phyloP scores from a whole-genome alignment of 768 basidiomycete species.

The Boletus tylopilopsis region DNA sequence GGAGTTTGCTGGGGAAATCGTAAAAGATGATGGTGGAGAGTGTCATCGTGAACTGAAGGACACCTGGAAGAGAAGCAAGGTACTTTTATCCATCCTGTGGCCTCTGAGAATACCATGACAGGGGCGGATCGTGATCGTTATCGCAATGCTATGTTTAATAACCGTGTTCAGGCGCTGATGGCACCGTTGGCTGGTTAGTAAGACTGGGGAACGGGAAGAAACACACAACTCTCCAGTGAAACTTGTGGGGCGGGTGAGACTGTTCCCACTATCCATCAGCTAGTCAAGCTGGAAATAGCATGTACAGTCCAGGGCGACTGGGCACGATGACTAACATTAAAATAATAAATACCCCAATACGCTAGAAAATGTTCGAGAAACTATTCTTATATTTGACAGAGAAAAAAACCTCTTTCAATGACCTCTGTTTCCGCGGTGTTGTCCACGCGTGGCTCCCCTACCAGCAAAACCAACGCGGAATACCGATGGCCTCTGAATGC shows the following conservation, averaged over 20 bases:
- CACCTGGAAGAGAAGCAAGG: not conserved
- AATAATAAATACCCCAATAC: slow-evolving; percentile 3
- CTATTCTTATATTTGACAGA: slow-evolving; percentile 8
- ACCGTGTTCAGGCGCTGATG: not conserved
- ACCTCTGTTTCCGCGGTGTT: slow-evolving; percentile 14
- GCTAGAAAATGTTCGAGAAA: not conserved
- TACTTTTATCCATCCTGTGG: slow-evolving; percentile 5
- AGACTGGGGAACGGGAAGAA: not conserved
- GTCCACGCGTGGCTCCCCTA: slow-evolving; percentile 38
- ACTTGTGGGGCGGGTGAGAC: no score
- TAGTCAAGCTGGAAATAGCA: no score
- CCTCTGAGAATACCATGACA: not conserved
- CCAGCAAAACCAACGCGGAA: slow-evolving; percentile 63
- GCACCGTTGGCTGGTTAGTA: not conserved
- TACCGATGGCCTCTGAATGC: slow-evolving; percentile 17
- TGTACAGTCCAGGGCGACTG: slow-evolving; percentile 6
- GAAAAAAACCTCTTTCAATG: slow-evolving; percentile 6
- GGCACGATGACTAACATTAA: slow-evolving; percentile 15
- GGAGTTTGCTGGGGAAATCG: slow-evolving; percentile 39
- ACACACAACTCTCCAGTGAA: not conserved
- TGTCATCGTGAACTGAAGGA: slow-evolving; percentile 17
- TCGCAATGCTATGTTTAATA: slow-evolving; percentile 3
- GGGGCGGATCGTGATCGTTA: not conserved
- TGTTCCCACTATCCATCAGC: no score
- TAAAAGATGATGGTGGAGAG: slow-evolving; percentile 36